A percentile compares a stretch with the other conserved stretches of the same genome.
phyloP scores from a whole-genome alignment of 306 rosid genomes.

The Prunus dulcis region DNA sequence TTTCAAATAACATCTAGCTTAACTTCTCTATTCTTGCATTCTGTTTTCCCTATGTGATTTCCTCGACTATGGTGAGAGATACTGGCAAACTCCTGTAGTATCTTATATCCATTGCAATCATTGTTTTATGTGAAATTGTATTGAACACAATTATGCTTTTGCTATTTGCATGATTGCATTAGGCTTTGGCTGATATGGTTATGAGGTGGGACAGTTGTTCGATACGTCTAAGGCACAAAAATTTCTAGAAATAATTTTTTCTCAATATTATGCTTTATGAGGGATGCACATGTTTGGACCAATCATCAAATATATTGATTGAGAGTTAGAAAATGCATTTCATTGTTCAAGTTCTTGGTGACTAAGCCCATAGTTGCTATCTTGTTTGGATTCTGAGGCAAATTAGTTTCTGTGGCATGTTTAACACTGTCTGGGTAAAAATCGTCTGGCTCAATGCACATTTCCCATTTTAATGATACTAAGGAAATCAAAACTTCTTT shows the following conservation, averaged over 20 bases:
- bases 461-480: background rate
- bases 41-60: background rate
- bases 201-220: background rate
- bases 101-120: background rate
- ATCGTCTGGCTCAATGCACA: background rate
- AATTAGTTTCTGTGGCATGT: background rate
- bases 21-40: background rate
- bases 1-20: background rate
- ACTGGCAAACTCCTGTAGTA: too few species aligned
- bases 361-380: background rate
- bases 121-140: background rate
- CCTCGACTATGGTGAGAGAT: too few species aligned
- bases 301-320: background rate
- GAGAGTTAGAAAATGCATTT: background rate
- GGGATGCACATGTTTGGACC: background rate
- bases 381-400: conserved; percentile 2
- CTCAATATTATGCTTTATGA: background rate
- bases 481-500: background rate
- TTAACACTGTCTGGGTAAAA: background rate
- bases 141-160: background rate
- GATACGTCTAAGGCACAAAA: background rate
- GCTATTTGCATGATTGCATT: background rate
- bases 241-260: background rate
- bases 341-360: background rate
- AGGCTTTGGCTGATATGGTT: background rate